Evolutionary conservation across 805 yeast genomes (phyloP).

Genomic region (Zygoascus biomembranicola): DNA sequence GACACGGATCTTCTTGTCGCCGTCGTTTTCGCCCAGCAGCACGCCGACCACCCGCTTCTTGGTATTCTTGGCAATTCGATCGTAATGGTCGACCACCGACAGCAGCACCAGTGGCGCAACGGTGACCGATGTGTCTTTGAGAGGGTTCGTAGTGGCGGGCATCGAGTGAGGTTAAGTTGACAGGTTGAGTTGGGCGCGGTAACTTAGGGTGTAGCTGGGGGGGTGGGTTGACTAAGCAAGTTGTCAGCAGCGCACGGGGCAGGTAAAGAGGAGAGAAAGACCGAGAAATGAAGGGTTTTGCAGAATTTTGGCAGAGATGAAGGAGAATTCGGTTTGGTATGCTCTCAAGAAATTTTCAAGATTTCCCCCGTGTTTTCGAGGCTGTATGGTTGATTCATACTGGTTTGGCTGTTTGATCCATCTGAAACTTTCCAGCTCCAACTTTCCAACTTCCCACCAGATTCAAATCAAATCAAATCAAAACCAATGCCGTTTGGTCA

Average conservation of each 20-base stretch:
- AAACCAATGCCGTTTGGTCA: conserved; percentile 50
- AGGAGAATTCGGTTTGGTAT: no score
- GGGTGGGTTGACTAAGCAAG: background rate
- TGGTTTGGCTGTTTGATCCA: no score
- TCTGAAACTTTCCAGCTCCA: no score
- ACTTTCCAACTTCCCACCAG: background rate
- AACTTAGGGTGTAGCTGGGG: background rate
- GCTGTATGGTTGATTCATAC: no score
- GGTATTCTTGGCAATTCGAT: conserved; percentile 66
- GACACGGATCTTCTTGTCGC: conserved; percentile 47
- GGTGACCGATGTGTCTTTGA: conserved; percentile 41
- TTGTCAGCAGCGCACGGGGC: no score
- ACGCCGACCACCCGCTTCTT: conserved; percentile 91
- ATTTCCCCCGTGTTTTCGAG: no score
- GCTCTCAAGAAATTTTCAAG: no score
- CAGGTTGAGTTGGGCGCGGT: background rate
- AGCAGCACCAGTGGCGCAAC: conserved; percentile 93
- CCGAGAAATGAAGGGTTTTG: no score
- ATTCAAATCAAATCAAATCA: background rate
- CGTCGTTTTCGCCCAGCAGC: conserved; percentile 70
- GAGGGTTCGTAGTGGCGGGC: background rate
- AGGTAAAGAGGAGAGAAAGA: no score
- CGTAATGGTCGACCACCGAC: conserved; percentile 92
- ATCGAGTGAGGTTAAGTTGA: background rate
- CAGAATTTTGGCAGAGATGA: no score